Conservation (phyloP, 139 green algal genomes). For the Tetraselmis striata region DNA sequence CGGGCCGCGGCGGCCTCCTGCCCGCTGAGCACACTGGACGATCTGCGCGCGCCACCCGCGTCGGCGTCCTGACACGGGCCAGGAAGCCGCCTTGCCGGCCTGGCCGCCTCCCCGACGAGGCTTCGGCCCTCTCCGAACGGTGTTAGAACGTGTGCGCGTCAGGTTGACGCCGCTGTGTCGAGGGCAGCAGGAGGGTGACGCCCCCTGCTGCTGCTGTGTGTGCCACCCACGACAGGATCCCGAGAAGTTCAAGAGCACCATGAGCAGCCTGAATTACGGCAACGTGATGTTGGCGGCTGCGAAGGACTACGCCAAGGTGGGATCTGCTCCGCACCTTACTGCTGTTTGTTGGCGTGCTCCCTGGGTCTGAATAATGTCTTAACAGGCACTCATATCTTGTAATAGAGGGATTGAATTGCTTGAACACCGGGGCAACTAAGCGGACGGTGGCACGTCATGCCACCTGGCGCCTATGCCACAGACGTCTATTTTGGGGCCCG, state of each 20-base stretch:
- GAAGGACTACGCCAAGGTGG: slow-evolving; percentile 75
- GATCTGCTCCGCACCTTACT: not conserved
- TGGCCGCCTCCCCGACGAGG: not conserved
- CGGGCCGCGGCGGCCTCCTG: not conserved
- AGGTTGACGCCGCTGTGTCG: not conserved
- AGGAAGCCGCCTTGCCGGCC: not conserved
- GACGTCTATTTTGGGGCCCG: too few species aligned
- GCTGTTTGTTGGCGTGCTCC: not conserved
- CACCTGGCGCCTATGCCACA: too few species aligned
- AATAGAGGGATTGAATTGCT: too few species aligned
- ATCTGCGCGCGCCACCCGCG: not conserved
- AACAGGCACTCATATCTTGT: too few species aligned
- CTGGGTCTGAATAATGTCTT: too few species aligned
- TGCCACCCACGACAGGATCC: slow-evolving; percentile 19
- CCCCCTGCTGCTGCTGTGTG: not conserved
- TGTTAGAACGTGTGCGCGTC: not conserved
- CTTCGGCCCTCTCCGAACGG: not conserved
- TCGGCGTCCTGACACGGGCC: not conserved
- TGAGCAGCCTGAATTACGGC: slow-evolving; percentile 76
- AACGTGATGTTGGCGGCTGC: slow-evolving; percentile 75
- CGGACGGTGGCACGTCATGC: too few species aligned
- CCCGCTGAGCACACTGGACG: not conserved
- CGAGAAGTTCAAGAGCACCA: slow-evolving; percentile 54
- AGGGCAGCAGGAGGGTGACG: not conserved
- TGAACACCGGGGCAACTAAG: too few species aligned